Evolutionary conservation across 371 early-diverging fungal genomes (phyloP).

Genomic region (Lichtheimia ornata): DNA sequence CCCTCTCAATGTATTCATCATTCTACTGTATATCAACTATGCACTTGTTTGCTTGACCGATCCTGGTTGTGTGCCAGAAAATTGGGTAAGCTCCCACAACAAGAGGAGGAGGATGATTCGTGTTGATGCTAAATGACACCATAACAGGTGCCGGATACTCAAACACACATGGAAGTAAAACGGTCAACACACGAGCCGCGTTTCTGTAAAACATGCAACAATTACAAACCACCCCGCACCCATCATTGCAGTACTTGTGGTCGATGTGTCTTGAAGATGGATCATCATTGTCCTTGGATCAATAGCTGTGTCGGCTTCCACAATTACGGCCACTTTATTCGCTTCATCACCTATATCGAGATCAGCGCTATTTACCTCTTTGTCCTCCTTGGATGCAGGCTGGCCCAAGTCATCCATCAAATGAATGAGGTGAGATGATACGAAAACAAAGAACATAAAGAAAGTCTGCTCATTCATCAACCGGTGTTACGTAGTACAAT

Average conservation of each 20-base stretch:
- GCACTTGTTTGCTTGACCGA: slow-evolving; percentile 73
- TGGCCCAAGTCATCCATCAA: slow-evolving; percentile 34
- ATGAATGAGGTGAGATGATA: slow-evolving; percentile 16
- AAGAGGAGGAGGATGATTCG: not conserved
- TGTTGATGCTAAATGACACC: not conserved
- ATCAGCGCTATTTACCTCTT: slow-evolving; percentile 55
- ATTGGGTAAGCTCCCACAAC: slow-evolving; percentile 51
- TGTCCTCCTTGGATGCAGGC: slow-evolving; percentile 36
- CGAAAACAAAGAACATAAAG: too few species aligned
- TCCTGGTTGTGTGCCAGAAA: slow-evolving; percentile 81
- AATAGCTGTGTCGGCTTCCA: slow-evolving; percentile 94
- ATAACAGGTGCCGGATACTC: slow-evolving; percentile 49
- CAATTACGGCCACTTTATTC: slow-evolving; percentile 89
- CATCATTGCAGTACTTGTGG: slow-evolving; percentile 85
- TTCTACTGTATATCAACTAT: slow-evolving; percentile 79
- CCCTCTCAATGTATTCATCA: slow-evolving; percentile 69
- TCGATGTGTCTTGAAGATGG: slow-evolving; percentile 88
- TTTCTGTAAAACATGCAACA: slow-evolving; percentile 76
- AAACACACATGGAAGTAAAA: slow-evolving; percentile 67
- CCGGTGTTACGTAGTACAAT: slow-evolving; percentile 17
- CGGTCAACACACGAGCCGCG: slow-evolving; percentile 69
- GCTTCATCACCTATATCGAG: slow-evolving; percentile 79
- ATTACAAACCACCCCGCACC: slow-evolving; percentile 79
- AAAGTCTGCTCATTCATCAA: not conserved
- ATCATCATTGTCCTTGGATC: slow-evolving; percentile 97